These are phyloP conservation scores for Tuber aestivum DNA, from an alignment of 495 filamentous ascomycete species.

Conservation along the genomic window DNA sequence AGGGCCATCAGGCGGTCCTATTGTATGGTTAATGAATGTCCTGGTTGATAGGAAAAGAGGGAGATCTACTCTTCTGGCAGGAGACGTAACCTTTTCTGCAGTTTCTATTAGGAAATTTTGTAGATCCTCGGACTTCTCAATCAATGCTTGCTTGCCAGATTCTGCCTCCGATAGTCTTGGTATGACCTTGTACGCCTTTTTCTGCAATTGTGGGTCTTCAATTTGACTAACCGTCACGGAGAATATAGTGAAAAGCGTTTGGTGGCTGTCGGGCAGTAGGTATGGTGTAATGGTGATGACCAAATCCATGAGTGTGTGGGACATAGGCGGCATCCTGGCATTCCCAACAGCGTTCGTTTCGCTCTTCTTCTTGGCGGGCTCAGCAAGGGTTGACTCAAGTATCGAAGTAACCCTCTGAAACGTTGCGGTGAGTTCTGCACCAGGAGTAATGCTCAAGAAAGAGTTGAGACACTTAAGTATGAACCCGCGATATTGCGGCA, in stretches of 20 bases:
- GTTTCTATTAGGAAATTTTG: conserved; percentile 71
- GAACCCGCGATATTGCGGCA: conserved; percentile 82
- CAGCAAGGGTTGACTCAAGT: conserved; percentile 69
- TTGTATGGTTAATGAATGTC: conserved; percentile 36
- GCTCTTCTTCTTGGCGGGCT: conserved; percentile 56
- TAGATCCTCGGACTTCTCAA: conserved; percentile 65
- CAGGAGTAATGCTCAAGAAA: conserved; percentile 78
- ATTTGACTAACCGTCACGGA: conserved; percentile 67
- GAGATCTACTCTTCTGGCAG: conserved; percentile 52
- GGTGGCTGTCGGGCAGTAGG: conserved; percentile 74
- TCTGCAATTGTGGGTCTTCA: conserved; percentile 89
- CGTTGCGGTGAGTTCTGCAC: conserved; percentile 70
- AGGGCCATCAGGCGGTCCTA: conserved; percentile 76
- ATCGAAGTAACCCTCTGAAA: conserved; percentile 77
- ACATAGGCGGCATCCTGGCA: conserved; percentile 74
- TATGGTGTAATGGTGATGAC: conserved; percentile 93
- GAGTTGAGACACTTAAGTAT: conserved; percentile 91
- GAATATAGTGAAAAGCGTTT: conserved; percentile 73
- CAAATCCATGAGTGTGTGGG: conserved; percentile 91
- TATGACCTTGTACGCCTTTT: conserved; percentile 98
- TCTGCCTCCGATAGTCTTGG: conserved; percentile 76
- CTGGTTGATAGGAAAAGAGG: background rate
- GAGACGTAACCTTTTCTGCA: conserved; percentile 72
- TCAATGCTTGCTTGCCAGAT: conserved; percentile 63
- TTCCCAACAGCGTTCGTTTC: conserved; percentile 48